Percentiles rank a stretch among this genome's conserved stretches.
Conservation (phyloP, 2,329 filamentous ascomycete genomes). For the Fusarium palustre region DNA sequence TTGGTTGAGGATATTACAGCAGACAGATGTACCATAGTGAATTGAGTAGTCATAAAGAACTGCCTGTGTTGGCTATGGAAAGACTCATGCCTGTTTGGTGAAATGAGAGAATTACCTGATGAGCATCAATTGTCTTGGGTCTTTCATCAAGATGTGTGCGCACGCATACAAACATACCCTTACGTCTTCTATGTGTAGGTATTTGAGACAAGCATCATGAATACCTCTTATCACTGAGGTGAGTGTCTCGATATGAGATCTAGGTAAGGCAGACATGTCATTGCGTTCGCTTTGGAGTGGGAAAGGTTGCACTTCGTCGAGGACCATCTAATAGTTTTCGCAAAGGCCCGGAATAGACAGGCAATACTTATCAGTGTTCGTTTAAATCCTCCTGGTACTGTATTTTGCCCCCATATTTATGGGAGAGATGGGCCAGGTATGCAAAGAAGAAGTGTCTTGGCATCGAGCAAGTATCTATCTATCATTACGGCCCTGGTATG, state of each 20-base stretch:
- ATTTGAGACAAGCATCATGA: slow-evolving; percentile 12
- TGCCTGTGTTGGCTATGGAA: background rate
- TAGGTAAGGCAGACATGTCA: slow-evolving; percentile 1
- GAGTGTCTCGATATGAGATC: background rate
- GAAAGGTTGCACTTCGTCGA: background rate
- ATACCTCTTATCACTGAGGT: slow-evolving; percentile 9
- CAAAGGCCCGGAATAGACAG: background rate
- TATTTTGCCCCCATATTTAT: background rate
- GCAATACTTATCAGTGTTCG: background rate
- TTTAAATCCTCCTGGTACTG: background rate
- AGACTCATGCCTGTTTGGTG: background rate
- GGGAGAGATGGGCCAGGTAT: background rate
- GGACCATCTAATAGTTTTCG: background rate
- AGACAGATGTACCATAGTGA: slow-evolving; percentile 17
- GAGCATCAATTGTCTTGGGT: background rate
- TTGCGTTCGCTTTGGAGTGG: background rate
- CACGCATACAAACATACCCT: background rate
- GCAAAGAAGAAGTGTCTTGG: background rate
- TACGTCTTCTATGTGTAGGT: background rate
- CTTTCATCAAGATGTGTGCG: background rate
- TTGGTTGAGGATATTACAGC: slow-evolving; percentile 6
- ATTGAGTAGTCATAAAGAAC: slow-evolving; percentile 16
- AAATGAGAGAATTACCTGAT: background rate
- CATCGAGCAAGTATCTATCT: slow-evolving; percentile 11
- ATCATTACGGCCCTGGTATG: background rate